Conservation (phyloP, 1,139 yeast genomes). For the Trichomonascaceae sp. region DNA sequence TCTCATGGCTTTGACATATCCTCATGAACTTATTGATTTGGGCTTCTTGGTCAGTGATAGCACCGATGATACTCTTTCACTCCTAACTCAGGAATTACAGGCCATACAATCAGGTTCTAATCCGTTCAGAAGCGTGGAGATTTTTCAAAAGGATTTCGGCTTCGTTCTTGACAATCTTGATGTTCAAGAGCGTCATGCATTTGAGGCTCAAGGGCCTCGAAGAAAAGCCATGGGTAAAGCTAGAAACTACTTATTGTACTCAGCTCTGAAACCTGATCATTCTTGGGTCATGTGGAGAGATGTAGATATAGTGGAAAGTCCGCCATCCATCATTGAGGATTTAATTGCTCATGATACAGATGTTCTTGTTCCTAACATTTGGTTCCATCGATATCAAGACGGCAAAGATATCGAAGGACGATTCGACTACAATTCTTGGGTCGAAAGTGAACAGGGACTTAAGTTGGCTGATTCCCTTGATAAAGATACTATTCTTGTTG, state of each 20-base stretch:
- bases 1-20: conserved; percentile 78
- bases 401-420: conserved; percentile 73
- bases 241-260: conserved; percentile 76
- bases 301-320: conserved; percentile 80
- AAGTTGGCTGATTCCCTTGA: conserved; percentile 59
- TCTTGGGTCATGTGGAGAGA: conserved; percentile 96
- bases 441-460: conserved; percentile 66
- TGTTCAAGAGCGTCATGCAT: conserved; percentile 67
- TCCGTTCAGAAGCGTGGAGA: conserved; percentile 64
- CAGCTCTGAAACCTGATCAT: conserved; percentile 75
- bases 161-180: conserved; percentile 66
- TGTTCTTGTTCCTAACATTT: conserved; percentile 82
- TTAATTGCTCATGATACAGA: conserved; percentile 71
- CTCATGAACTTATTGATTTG: conserved; percentile 72
- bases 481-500: conserved; percentile 85
- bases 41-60: conserved; percentile 80
- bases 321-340: conserved; percentile 71
- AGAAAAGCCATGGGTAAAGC: conserved; percentile 88
- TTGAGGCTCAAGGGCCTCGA: conserved; percentile 82
- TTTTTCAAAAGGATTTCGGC: conserved; percentile 79
- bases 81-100: conserved; percentile 45
- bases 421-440: conserved; percentile 85
- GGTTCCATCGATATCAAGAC: conserved; percentile 76
- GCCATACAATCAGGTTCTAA: conserved; percentile 30
- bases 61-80: conserved; percentile 62